These are phyloP conservation scores for Pterulicium gracile DNA, from an alignment of 1,284 basidiomycete genomes.

Conservation along the genomic window DNA sequence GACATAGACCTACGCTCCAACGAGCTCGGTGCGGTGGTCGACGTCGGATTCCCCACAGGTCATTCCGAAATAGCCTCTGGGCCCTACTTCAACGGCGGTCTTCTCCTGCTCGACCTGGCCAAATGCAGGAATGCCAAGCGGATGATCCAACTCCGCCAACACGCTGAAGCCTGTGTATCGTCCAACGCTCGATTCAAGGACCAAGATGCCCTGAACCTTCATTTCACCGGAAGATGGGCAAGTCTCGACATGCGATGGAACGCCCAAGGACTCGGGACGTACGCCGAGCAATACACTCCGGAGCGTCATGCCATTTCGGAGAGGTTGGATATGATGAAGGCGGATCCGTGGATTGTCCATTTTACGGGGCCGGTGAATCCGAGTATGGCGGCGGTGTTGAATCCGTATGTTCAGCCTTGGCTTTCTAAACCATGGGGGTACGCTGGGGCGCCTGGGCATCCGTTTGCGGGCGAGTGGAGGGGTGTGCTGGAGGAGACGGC, in stretches of 20 bases:
- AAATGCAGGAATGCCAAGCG: slow-evolving; percentile 21
- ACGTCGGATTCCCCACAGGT: slow-evolving; percentile 42
- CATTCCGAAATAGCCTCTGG: slow-evolving; percentile 20
- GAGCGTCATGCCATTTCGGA: slow-evolving; percentile 23
- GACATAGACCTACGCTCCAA: slow-evolving; percentile 29
- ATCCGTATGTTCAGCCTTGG: slow-evolving; percentile 40
- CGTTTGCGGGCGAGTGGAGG: slow-evolving; percentile 42
- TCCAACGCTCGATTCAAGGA: slow-evolving; percentile 23
- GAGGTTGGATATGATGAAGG: slow-evolving; percentile 21
- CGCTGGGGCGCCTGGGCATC: slow-evolving; percentile 39
- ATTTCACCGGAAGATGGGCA: slow-evolving; percentile 31
- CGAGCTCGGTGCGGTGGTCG: slow-evolving; percentile 30
- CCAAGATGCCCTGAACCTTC: slow-evolving; percentile 41
- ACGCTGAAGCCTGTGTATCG: not conserved
- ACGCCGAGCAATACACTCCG: slow-evolving; percentile 24
- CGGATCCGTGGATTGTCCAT: slow-evolving; percentile 38
- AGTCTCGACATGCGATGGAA: slow-evolving; percentile 36
- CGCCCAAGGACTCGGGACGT: slow-evolving; percentile 46
- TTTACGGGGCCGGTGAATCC: slow-evolving; percentile 49
- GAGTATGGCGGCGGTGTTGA: slow-evolving; percentile 29
- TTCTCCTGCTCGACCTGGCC: slow-evolving; percentile 39
- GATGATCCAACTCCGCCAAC: slow-evolving; percentile 2
- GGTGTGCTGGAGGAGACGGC: slow-evolving; percentile 25
- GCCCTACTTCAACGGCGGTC: slow-evolving; percentile 46
- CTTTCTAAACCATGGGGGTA: slow-evolving; percentile 51